Evolutionary conservation across 2,329 filamentous ascomycete species (phyloP).

Genomic region (Coleophoma cylindrospora): DNA sequence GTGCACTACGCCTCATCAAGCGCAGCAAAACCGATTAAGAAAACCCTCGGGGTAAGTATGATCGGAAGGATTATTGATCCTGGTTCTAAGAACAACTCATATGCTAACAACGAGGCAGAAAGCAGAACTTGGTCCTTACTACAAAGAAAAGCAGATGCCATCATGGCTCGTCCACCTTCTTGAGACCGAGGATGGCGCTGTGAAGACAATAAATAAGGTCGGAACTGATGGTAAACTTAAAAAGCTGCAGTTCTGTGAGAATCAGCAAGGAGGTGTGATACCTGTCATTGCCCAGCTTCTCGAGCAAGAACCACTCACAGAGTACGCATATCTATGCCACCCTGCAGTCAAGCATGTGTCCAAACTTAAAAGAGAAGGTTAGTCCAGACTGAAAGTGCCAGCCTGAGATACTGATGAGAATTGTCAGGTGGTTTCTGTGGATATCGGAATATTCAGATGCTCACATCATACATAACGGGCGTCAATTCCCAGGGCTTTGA

Average conservation of each 20-base stretch:
- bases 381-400: neutral
- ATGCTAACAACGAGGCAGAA: slow-evolving; percentile 26
- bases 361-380: slow-evolving; percentile 71
- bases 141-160: slow-evolving; percentile 72
- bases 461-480: slow-evolving; percentile 72
- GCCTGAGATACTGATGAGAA: neutral
- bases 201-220: slow-evolving; percentile 46
- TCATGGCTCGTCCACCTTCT: slow-evolving; percentile 60
- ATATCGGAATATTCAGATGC: slow-evolving; percentile 92
- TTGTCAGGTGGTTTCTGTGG: slow-evolving; percentile 78
- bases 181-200: slow-evolving; percentile 47
- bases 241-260: slow-evolving; percentile 37
- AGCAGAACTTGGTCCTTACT: slow-evolving; percentile 65
- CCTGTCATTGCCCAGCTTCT: slow-evolving; percentile 59
- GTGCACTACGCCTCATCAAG: neutral
- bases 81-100: neutral
- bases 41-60: slow-evolving; percentile 28
- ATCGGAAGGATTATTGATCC: too few species aligned
- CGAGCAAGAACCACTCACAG: slow-evolving; percentile 57
- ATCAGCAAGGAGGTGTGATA: slow-evolving; percentile 49
- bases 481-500: slow-evolving; percentile 50
- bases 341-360: slow-evolving; percentile 72
- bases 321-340: slow-evolving; percentile 75
- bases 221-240: slow-evolving; percentile 35
- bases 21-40: slow-evolving; percentile 4